Percentiles rank a stretch among this genome's conserved stretches.
Conservation (phyloP, 306 rosid species). For the Ochetophila trinervis region DNA sequence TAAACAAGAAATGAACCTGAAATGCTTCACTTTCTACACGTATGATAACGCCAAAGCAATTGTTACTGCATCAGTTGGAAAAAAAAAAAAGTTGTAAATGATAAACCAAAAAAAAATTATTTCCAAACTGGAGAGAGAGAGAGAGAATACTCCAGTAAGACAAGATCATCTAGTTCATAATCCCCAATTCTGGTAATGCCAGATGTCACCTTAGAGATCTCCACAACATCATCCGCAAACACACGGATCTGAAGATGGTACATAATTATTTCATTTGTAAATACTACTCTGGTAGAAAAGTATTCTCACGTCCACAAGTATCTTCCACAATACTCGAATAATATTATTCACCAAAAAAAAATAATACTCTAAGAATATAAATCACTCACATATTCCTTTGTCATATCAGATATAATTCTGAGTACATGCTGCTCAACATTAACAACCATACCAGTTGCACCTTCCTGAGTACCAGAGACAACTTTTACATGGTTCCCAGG, state of each 20-base stretch:
- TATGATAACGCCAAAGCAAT: constrained; percentile 85
- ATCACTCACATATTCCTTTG: constrained; percentile 90
- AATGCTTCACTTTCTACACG: constrained; percentile 98
- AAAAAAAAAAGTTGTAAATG: constrained; percentile 6
- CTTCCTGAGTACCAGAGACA: constrained; percentile 91
- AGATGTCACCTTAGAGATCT: constrained; percentile 93
- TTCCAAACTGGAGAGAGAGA: neutral
- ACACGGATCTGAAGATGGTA: constrained; percentile 67
- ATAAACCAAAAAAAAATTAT: neutral
- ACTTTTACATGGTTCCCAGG: constrained; percentile 98
- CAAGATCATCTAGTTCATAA: constrained; percentile 97
- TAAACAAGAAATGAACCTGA: constrained; percentile 53
- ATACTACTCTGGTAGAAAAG: constrained; percentile 13
- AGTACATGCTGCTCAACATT: constrained; percentile 96
- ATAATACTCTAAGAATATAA: no score
- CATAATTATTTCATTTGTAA: constrained; percentile 12
- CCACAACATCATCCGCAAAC: constrained; percentile 98
- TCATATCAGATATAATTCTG: constrained; percentile 87
- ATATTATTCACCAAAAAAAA: no score
- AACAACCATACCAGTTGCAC: constrained; percentile 99
- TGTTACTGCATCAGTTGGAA: constrained; percentile 69
- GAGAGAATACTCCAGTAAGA: constrained; percentile 73
- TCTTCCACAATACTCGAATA: constrained; percentile 2
- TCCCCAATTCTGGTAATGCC: constrained; percentile 93
- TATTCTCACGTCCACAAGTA: constrained; percentile 11